phyloP scores from a whole-genome alignment of 2,329 filamentous ascomycete species.

The Hymenoscyphus repandus region DNA sequence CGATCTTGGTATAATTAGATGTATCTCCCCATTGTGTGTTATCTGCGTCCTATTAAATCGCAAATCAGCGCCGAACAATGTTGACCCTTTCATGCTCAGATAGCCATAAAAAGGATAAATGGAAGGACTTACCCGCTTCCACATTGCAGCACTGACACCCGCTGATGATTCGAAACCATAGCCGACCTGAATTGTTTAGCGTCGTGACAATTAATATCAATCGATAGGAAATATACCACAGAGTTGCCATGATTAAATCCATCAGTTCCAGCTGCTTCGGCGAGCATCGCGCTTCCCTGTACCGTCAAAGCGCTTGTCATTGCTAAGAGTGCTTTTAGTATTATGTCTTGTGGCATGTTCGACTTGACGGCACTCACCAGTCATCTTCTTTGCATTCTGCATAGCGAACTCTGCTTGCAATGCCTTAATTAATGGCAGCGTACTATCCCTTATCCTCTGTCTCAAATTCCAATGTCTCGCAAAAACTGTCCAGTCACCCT shows the following conservation, averaged over 20 bases:
- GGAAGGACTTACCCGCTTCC: not conserved
- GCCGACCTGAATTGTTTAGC: not conserved
- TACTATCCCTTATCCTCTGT: not conserved
- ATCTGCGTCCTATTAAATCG: not conserved
- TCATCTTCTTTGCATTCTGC: slow-evolving; percentile 8
- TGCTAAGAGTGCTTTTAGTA: not conserved
- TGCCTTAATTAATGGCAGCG: slow-evolving; percentile 3
- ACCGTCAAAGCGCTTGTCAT: not conserved
- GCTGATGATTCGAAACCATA: slow-evolving; percentile 1
- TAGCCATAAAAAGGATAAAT: not conserved
- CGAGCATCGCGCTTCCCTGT: not conserved
- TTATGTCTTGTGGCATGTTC: not conserved
- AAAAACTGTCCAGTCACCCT: slow-evolving; percentile 8
- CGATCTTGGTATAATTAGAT: not conserved
- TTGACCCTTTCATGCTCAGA: not conserved
- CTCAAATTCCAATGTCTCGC: slow-evolving; percentile 4
- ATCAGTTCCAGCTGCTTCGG: slow-evolving; percentile 1
- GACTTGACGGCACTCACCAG: not conserved
- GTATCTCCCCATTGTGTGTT: slow-evolving; percentile 1
- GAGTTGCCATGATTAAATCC: slow-evolving; percentile 4
- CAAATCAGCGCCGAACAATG: not conserved
- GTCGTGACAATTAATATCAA: not conserved
- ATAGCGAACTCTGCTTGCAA: slow-evolving; percentile 5
- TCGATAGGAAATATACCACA: not conserved
- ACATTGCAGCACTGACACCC: slow-evolving; percentile 2